Conservation (phyloP, 805 yeast genomes). For the Nakazawaea anatomiae region DNA sequence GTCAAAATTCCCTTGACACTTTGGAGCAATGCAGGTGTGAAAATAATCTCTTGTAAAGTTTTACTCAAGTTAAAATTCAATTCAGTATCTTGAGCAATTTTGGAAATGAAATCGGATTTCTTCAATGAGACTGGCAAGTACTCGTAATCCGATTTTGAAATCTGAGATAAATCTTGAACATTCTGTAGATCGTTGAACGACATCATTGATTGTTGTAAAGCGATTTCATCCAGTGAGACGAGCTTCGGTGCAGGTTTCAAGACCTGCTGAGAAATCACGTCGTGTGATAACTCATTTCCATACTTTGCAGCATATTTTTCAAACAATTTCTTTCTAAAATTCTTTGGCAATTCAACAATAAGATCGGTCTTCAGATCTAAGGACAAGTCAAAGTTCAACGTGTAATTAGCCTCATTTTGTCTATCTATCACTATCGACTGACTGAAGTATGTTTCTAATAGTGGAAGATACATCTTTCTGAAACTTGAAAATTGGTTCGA, state of each 20-base stretch:
- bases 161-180: slow-evolving; percentile 13
- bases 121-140: slow-evolving; percentile 20
- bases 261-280: slow-evolving; percentile 22
- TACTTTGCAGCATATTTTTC: slow-evolving; percentile 16
- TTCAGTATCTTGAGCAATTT: slow-evolving; percentile 36
- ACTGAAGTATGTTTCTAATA: slow-evolving; percentile 37
- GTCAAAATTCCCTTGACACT: slow-evolving; percentile 79
- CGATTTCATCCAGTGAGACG: slow-evolving; percentile 5
- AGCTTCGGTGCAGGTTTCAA: slow-evolving; percentile 10
- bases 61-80: slow-evolving; percentile 28
- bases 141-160: slow-evolving; percentile 28
- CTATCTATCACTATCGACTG: slow-evolving; percentile 18
- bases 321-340: slow-evolving; percentile 39
- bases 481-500: slow-evolving; percentile 66
- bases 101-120: slow-evolving; percentile 29
- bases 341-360: slow-evolving; percentile 43
- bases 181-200: slow-evolving; percentile 22
- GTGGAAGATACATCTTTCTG: slow-evolving; percentile 67
- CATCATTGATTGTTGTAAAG: slow-evolving; percentile 3
- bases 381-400: slow-evolving; percentile 24
- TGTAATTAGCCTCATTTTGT: slow-evolving; percentile 16
- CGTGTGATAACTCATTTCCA: slow-evolving; percentile 21
- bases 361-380: slow-evolving; percentile 31
- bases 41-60: slow-evolving; percentile 51
- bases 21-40: slow-evolving; percentile 67